Evolutionary conservation across 805 yeast genomes (phyloP), one percentile per base, ranked within the genome.

Genomic region (Candida vaughaniae): DNA sequence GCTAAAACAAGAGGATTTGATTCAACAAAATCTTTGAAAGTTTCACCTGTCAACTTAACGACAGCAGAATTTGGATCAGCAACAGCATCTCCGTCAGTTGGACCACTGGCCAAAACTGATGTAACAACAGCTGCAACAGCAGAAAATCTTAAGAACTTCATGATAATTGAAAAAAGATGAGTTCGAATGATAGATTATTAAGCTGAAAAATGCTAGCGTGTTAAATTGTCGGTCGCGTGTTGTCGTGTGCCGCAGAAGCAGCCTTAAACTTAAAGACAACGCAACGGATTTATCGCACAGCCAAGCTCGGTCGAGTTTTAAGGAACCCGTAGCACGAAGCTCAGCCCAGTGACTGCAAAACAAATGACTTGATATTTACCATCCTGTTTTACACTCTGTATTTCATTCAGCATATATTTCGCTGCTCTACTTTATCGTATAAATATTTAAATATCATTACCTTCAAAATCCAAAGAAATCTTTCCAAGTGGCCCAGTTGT

Each of bases 31-130:
- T 71, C 60, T 39, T 75, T 75, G 59, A 86, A 91, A 41, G 74
- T 75, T 25, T 73, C 80, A 15, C 80, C 65, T 25, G 85, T 77
- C 47, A 91, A 75, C 59, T 85, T 80, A 48, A 87, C 87, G 32
- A 91, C 98, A 22, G 90, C 93, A 29, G 95, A 84, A 56, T 85
- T 87, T 42, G 81, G 82, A 43, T 84, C 81, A 23, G 95, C 95
- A 42, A 75, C 60, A 33, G 95, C 95, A 9, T 75, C 77, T 20
- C 75, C 82, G 31, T 61, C 75, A 20, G 61, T 34, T 26, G 69
- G 70, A 11, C 69, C 71, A 33, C 61, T 43, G 35, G 71, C 72
- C 19, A 59, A 38, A 4, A 66, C 52, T 16, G 61, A 60, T 16
- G 67, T 58, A 16, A 69, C 60, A 39, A 66, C 58, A 29, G 73